phyloP scores from a whole-genome alignment of 805 yeast species.

The Metschnikowia noctiluminum region DNA sequence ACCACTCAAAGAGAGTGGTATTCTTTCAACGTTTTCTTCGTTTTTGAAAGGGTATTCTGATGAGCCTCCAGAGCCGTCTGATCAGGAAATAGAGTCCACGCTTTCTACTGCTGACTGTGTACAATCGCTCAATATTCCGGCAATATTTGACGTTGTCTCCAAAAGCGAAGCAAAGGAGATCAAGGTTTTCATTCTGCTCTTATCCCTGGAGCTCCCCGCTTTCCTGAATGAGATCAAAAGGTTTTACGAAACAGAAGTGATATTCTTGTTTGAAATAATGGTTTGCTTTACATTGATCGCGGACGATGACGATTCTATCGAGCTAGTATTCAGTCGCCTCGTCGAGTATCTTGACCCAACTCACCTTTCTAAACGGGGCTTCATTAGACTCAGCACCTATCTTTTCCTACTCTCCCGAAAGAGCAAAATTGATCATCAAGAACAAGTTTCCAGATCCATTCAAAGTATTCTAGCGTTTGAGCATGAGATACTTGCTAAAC shows the following conservation, averaged over 20 bases:
- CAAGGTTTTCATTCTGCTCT: conserved; percentile 31
- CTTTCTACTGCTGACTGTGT: conserved; percentile 80
- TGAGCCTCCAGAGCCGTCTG: conserved; percentile 87
- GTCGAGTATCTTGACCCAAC: conserved; percentile 12
- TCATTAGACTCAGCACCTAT: conserved; percentile 49
- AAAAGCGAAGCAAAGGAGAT: conserved; percentile 34
- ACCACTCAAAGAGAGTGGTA: conserved; percentile 67
- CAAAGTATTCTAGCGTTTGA: conserved; percentile 25
- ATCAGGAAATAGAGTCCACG: conserved; percentile 86
- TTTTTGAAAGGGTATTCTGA: conserved; percentile 85
- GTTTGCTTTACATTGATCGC: conserved; percentile 35
- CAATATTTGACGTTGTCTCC: conserved; percentile 52
- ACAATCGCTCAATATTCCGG: conserved; percentile 59
- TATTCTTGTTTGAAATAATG: conserved; percentile 47
- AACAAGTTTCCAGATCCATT: conserved; percentile 17
- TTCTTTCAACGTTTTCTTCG: conserved; percentile 89
- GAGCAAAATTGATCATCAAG: conserved; percentile 17
- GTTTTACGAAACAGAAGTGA: conserved; percentile 43
- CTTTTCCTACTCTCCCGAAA: conserved; percentile 46
- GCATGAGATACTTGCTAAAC: conserved; percentile 43
- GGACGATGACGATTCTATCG: conserved; percentile 24
- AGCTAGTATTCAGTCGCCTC: conserved; percentile 15
- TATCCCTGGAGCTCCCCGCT: conserved; percentile 29
- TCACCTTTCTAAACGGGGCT: conserved; percentile 28
- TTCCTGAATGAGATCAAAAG: conserved; percentile 29